Conservation (phyloP, 2,329 filamentous ascomycete genomes). For the Sclerotinia glacialis region DNA sequence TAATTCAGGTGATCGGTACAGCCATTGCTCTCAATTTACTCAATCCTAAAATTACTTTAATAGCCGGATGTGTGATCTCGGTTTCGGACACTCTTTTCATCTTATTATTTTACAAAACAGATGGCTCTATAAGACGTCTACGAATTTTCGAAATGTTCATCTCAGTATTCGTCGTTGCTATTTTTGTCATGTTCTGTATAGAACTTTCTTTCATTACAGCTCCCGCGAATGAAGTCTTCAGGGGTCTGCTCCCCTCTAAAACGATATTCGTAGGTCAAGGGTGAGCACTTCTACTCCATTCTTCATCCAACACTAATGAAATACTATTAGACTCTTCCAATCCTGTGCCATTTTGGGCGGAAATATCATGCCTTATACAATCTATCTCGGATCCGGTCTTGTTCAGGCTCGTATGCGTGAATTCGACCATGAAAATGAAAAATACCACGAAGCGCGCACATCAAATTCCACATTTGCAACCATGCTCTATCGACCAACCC, state of each 20-base stretch:
- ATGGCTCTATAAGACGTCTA: slow-evolving; percentile 54
- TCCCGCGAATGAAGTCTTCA: slow-evolving; percentile 55
- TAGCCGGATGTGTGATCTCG: slow-evolving; percentile 64
- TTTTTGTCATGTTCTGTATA: slow-evolving; percentile 67
- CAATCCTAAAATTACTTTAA: slow-evolving; percentile 58
- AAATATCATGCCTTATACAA: slow-evolving; percentile 67
- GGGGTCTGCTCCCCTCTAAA: slow-evolving; percentile 60
- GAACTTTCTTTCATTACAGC: slow-evolving; percentile 61
- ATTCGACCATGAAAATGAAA: slow-evolving; percentile 59
- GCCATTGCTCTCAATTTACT: slow-evolving; percentile 67
- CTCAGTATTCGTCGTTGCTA: slow-evolving; percentile 58
- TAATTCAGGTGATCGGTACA: slow-evolving; percentile 60
- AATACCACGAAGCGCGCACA: slow-evolving; percentile 38
- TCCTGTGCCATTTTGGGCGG: slow-evolving; percentile 73
- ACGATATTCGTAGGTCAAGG: slow-evolving; percentile 55
- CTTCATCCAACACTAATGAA: slow-evolving; percentile 17
- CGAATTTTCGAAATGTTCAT: slow-evolving; percentile 63
- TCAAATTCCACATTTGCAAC: slow-evolving; percentile 40
- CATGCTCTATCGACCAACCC: slow-evolving; percentile 65
- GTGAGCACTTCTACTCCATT: slow-evolving; percentile 33
- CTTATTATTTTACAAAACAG: slow-evolving; percentile 61
- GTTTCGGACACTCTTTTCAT: slow-evolving; percentile 66
- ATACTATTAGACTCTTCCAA: slow-evolving; percentile 51
- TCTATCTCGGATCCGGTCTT: slow-evolving; percentile 68
- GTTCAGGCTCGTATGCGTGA: slow-evolving; percentile 63